Conservation (phyloP, 2,329 filamentous ascomycete genomes). For the Calonectria hawksworthii region DNA sequence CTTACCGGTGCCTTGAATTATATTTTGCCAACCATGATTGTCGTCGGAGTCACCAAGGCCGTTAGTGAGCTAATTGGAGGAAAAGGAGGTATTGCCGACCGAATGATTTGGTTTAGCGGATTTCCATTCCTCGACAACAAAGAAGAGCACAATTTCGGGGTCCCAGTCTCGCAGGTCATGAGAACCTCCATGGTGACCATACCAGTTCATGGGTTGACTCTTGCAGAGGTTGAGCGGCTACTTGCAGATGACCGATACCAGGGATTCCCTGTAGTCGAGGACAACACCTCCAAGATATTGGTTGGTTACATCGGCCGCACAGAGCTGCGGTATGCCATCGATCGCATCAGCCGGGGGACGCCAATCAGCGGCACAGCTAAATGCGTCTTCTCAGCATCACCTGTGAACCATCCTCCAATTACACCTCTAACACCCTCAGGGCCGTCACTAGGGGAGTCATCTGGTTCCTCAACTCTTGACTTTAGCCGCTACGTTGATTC, state of each 20-base stretch:
- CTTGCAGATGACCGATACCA: constrained; percentile 86
- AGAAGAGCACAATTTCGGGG: constrained; percentile 96
- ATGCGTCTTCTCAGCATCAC: constrained; percentile 78
- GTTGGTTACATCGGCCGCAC: constrained; percentile 94
- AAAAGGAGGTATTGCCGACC: constrained; percentile 96
- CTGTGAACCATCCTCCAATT: constrained; percentile 43
- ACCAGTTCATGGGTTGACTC: constrained; percentile 78
- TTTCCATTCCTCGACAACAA: constrained; percentile 98
- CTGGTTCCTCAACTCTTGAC: constrained; percentile 72
- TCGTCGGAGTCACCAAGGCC: constrained; percentile 95
- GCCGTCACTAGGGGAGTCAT: constrained; percentile 32
- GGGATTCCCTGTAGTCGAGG: constrained; percentile 92
- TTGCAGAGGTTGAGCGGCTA: constrained; percentile 83
- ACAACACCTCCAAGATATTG: constrained; percentile 77
- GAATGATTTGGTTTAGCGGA: constrained; percentile 99
- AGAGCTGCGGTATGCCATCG: constrained; percentile 91
- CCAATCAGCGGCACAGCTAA: constrained; percentile 75
- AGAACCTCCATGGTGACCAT: constrained; percentile 81
- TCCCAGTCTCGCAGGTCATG: constrained; percentile 94
- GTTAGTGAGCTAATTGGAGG: constrained; percentile 91
- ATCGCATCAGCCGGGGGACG: constrained; percentile 81
- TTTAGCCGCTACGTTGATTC: constrained; percentile 90
- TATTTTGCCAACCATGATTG: constrained; percentile 98
- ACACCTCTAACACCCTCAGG: constrained; percentile 50
- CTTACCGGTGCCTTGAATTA: constrained; percentile 97